phyloP scores from a whole-genome alignment of 176 grass and related monocot genomes.

The Oryza officinalis region DNA sequence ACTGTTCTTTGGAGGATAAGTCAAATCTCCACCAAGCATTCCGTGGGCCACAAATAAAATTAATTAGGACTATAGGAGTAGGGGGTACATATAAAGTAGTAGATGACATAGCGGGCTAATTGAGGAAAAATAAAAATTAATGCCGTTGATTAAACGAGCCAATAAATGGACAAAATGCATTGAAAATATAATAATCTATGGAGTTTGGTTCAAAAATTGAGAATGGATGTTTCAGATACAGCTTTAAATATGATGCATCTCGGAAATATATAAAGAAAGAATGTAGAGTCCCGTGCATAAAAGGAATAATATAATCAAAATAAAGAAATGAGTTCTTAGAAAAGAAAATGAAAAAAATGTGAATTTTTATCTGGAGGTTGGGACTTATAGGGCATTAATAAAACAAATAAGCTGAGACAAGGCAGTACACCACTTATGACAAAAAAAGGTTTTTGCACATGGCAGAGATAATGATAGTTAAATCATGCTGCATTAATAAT shows the following conservation, averaged over 20 bases:
- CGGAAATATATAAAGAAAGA: not conserved
- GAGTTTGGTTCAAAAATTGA: too few relatives aligned
- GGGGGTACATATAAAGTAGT: not conserved
- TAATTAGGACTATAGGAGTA: not conserved
- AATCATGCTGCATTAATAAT: conserved; percentile 36
- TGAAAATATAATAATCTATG: not conserved
- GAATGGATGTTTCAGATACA: not conserved
- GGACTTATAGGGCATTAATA: conserved; percentile 27
- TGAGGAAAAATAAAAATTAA: not conserved
- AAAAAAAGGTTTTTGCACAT: conserved; percentile 27
- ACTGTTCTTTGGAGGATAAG: not conserved
- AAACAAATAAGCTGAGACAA: conserved; percentile 42
- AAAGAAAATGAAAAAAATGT: conserved; percentile 20
- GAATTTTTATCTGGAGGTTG: conserved; percentile 29
- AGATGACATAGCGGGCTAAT: not conserved
- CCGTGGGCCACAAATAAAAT: not conserved
- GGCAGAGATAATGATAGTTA: conserved; percentile 32
- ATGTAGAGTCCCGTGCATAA: not conserved
- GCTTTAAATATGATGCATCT: not conserved
- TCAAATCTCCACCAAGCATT: not conserved
- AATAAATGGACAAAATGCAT: not conserved
- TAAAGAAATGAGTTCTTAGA: conserved; percentile 7
- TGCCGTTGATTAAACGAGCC: not conserved
- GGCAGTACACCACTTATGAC: conserved; percentile 12
- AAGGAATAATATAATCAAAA: conserved; percentile 5